Base-by-base conservation (phyloP, 805 yeast genomes). In the Priceomyces castillae region DNA sequence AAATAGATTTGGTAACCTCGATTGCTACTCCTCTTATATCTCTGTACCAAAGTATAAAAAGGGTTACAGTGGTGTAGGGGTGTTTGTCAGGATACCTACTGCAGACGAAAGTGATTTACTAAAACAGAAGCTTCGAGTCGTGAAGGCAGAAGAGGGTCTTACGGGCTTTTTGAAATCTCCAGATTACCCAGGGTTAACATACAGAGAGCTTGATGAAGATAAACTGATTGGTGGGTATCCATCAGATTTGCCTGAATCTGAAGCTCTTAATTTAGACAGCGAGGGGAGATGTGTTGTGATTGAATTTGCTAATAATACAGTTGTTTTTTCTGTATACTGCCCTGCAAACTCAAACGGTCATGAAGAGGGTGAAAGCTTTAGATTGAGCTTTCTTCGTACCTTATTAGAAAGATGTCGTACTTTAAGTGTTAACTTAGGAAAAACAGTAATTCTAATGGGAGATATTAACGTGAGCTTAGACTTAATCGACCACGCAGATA, bases 21-120 rank as follows among this genome's bases (percentile, higher is more conserved):
- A 73, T 1, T 80, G 81, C 1, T 92, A 74, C 56, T 66, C 74
- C 18, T 73, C 86, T 1, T 92, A 81, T 53, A 77, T 89, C 26
- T 73, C 92, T 0, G 66, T 89, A 10, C 95, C 97, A 0, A 60
- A 58, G 9, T 44, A 58, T 2, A 86, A 81, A 57, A 86, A 81
- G 56, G 98, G 98, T 0, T 94, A 94, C 59, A 79, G 92, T 43
- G 99, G 99, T 0, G 97, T 92, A 1, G 95, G 90, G 0, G 77
- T 92, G 2, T 92, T 87, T 64, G 74, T 87, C 2, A 66, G 90
- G 37, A 62, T 69, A 2, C 80, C 84, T 1, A 52, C 56, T 1
- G 64, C 62, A 0, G 62, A 60, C 9, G 86, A 83, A 19, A 61
- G 76, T 0, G 57, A 61, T 1, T 34, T 23, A 1, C 52, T 59